Base-by-base conservation (phyloP, 805 yeast species). In the Yarrowia sp. region DNA sequence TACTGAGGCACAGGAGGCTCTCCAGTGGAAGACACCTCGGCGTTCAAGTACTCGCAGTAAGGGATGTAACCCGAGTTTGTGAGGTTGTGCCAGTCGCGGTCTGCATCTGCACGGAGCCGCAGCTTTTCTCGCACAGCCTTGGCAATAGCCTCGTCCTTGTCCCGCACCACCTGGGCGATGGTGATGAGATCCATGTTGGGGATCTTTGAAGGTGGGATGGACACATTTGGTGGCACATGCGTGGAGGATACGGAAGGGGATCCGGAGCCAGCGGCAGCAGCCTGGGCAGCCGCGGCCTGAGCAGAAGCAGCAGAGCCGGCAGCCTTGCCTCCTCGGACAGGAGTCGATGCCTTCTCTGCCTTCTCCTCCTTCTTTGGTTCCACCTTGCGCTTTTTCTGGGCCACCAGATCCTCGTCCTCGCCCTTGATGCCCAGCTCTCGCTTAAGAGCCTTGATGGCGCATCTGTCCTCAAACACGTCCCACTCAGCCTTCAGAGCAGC, bases 141-240 rank as follows among this genome's bases (percentile, higher is more conserved):
- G 67, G 86, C 86, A 67, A 92, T 87, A 7, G 90, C 87, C 65
- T 82, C 86, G 67, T 90, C 88, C 75, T 91, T 90, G 67, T 87
- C 92, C 54, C 83, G 80, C 58, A 89, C 77, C 22, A 91, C 85
- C 51, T 85, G 82, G 64, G 89, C 89, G 11, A 92, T 92, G 6
- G 96, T 90, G 24, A 89, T 87, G 67, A 93, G 79, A 52, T 91
- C 96, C 82, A 92, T 82, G 75, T 93, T 98, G 16, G 98, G 98
- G 68, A 93, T 89, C 75, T 91, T 90, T 1, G 97, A 89, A 40
- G 95, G 88, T 2, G 97, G 96, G 41, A 91, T 75, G 70, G 89
- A 87, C 69, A 91, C 96, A 77, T 92, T 89, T n/a, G 51, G 44
- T 7, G 65, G 59, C 10, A 44, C 63, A n/a, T 64, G 33, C 14